phyloP scores from a whole-genome alignment of 257 asterid genomes.

The Gentiana macrophylla region DNA sequence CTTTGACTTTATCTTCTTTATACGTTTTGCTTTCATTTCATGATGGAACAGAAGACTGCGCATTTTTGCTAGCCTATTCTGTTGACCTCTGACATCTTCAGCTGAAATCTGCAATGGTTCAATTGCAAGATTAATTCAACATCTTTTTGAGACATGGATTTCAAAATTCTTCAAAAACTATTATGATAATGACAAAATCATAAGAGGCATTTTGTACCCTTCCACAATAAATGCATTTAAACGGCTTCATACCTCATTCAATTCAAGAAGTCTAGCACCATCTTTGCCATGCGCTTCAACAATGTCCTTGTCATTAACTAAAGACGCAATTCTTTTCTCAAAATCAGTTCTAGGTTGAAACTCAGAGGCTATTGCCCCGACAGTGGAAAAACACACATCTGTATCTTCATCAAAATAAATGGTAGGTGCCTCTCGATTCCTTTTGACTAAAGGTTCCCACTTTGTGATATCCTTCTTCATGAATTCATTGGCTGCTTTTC shows the following conservation, averaged over 20 bases:
- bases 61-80: slow-evolving; percentile 63
- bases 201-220: too few species aligned
- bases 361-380: slow-evolving; percentile 84
- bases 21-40: slow-evolving; percentile 67
- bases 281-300: slow-evolving; percentile 79
- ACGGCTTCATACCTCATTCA: slow-evolving; percentile 55
- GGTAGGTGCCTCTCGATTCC: slow-evolving; percentile 86
- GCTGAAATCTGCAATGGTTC: slow-evolving; percentile 44
- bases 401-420: slow-evolving; percentile 60
- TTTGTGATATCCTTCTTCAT: slow-evolving; percentile 59
- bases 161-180: too few species aligned
- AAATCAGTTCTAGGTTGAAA: slow-evolving; percentile 84
- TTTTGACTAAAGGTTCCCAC: slow-evolving; percentile 80
- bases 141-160: too few species aligned
- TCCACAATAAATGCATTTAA: background rate
- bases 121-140: too few species aligned
- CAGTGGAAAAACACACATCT: slow-evolving; percentile 64
- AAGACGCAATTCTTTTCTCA: slow-evolving; percentile 75
- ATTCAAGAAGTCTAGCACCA: slow-evolving; percentile 91
- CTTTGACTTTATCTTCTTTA: slow-evolving; percentile 85
- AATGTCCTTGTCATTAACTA: slow-evolving; percentile 48
- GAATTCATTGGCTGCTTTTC: slow-evolving; percentile 51
- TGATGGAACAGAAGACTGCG: slow-evolving; percentile 79
- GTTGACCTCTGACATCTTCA: slow-evolving; percentile 64
- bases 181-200: too few species aligned